Conservation (phyloP, 305 asterid species). For the Fraxinus xanthoxyloides region DNA sequence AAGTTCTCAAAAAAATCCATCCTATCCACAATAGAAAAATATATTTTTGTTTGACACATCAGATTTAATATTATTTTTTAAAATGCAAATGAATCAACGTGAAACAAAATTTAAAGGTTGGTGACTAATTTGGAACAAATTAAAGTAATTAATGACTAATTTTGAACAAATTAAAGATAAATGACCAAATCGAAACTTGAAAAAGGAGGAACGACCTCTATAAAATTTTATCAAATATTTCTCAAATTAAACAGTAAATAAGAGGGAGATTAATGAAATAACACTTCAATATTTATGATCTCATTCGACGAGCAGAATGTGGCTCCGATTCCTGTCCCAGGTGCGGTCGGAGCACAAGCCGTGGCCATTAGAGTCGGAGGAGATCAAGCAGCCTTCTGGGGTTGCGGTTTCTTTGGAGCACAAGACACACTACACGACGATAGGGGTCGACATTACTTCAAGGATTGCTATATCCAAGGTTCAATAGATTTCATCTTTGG, state of each 20-base stretch:
- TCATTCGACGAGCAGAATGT: conserved; percentile 44
- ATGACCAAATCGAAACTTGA: not conserved
- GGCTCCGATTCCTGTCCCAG: conserved; percentile 79
- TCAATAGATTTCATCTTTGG: conserved; percentile 91
- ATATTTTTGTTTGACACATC: not conserved
- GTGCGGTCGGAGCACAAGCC: conserved; percentile 80
- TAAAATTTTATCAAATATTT: not conserved
- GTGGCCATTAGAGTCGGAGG: conserved; percentile 81
- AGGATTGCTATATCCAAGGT: conserved; percentile 82
- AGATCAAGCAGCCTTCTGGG: conserved; percentile 76
- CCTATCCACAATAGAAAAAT: not conserved
- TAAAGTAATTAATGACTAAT: not conserved
- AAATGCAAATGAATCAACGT: not conserved
- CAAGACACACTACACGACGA: conserved; percentile 90
- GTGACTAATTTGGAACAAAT: not conserved
- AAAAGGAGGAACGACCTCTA: not conserved
- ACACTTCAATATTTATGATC: not conserved
- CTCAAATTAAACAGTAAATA: not conserved
- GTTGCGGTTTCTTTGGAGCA: conserved; percentile 92
- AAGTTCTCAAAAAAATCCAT: not conserved
- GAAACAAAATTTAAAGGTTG: not conserved
- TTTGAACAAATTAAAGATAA: not conserved
- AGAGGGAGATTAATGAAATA: not conserved
- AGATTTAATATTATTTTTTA: not conserved
- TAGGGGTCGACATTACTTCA: conserved; percentile 86